Base-by-base conservation (phyloP, 495 filamentous ascomycete genomes). In the Neurospora hispaniola region DNA sequence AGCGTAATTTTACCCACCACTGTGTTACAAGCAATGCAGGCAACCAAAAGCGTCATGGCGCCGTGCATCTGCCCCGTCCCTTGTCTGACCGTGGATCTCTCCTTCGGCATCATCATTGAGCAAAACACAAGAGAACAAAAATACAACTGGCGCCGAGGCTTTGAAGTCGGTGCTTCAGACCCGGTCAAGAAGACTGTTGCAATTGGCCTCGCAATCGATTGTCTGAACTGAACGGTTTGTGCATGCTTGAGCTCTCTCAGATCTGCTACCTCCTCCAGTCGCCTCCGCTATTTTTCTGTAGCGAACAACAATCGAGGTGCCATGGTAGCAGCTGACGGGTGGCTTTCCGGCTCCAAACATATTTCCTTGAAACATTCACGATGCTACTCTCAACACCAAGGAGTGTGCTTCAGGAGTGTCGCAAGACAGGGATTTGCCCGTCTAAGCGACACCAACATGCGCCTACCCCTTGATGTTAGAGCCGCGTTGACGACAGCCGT, bases 361-460 rank as follows among this genome's bases (percentile, higher is more conserved):
- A 2, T 62, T 3, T 2, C 9, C 5, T 66, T 66, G 54, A 35
- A 66, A 66, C 54, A 35, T 66, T 66, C 54, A 9, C 23, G 54
- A 35, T 66, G 27, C 27, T 66, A 66, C 27, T 66, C 54, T 66
- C 54, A 38, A 66, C 54, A 66, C 54, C 54, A 66, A 66, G 54
- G 31, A 66, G 23, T 42, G 71, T 85, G 84, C 84, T 76, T 85
- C 85, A 86, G 78, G 73, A 78, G 76, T 82, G 85, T 85, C 81
- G 77, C 83, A 86, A 78, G 79, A 84, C 85, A 83, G 81, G 85
- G 84, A 77, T 81, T 66, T 71, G 39, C 72, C 40, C 69, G 74
- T 72, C 75, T 69, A 70, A 70, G 54, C 27, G 27, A 66, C 54
- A 66, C 27, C 54, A 31, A 66, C 35, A 66, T 38, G 27, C 54